phyloP scores from a whole-genome alignment of 768 basidiomycete species.

The Pulveroboletus sp. region DNA sequence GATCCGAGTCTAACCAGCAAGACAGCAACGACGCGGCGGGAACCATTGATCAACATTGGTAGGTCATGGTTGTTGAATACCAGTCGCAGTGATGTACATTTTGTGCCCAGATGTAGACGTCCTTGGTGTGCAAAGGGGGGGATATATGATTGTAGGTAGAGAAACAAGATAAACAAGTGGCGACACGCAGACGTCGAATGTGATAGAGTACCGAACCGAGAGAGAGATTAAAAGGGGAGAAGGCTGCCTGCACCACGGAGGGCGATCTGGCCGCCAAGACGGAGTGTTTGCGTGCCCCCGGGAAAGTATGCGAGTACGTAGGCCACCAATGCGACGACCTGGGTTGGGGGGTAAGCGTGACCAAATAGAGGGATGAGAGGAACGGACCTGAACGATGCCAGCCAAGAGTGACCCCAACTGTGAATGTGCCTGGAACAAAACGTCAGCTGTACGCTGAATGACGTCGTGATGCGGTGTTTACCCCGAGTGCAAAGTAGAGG shows the following conservation, averaged over 20 bases:
- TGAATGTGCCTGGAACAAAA: slow-evolving; percentile 60
- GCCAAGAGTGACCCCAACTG: slow-evolving; percentile 84
- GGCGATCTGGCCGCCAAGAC: slow-evolving; percentile 76
- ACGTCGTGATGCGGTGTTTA: slow-evolving; percentile 36
- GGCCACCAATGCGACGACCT: slow-evolving; percentile 80
- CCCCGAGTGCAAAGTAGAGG: slow-evolving; percentile 88
- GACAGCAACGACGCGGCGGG: too few relatives aligned
- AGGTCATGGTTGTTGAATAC: too few relatives aligned
- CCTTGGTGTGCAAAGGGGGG: too few relatives aligned
- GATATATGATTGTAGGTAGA: slow-evolving; percentile 4
- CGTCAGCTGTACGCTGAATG: neutral
- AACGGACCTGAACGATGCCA: slow-evolving; percentile 72
- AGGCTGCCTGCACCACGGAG: slow-evolving; percentile 82
- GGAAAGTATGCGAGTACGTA: slow-evolving; percentile 97
- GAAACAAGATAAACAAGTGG: slow-evolving; percentile 8
- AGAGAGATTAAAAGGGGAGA: slow-evolving; percentile 60
- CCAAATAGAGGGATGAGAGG: neutral
- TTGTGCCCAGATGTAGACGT: too few relatives aligned
- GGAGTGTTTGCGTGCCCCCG: slow-evolving; percentile 77
- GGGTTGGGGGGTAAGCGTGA: neutral
- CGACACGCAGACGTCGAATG: neutral
- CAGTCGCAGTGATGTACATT: too few relatives aligned
- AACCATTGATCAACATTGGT: too few relatives aligned
- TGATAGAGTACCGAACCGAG: too few relatives aligned
- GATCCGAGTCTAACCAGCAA: too few relatives aligned